Percentiles rank a stretch among this genome's conserved stretches.
These are phyloP conservation scores for Staphylotrichum tortipilum DNA, from an alignment of 495 filamentous ascomycete genomes.

Conservation along the genomic window DNA sequence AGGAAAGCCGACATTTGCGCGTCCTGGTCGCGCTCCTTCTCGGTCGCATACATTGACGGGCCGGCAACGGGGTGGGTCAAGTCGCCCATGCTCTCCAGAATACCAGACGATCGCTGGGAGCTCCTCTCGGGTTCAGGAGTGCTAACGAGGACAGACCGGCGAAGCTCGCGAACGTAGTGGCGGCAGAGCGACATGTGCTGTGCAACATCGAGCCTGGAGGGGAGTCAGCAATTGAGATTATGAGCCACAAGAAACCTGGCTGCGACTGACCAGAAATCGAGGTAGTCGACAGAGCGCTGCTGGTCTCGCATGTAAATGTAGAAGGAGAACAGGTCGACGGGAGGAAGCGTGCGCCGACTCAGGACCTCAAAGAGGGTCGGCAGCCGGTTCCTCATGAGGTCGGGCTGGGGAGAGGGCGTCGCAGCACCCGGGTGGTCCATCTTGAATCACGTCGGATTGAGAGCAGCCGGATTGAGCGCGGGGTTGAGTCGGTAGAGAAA, in stretches of 20 bases:
- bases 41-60: constrained; percentile 38
- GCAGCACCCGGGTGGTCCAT: constrained; percentile 31
- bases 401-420: constrained; percentile 36
- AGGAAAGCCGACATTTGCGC: constrained; percentile 84
- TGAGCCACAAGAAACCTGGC: background rate
- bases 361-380: constrained; percentile 94
- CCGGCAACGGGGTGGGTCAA: constrained; percentile 50
- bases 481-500: too few relatives aligned
- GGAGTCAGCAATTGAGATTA: constrained; percentile 6
- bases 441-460: constrained; percentile 9
- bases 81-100: constrained; percentile 65
- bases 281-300: constrained; percentile 91
- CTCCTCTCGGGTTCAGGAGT: constrained; percentile 85
- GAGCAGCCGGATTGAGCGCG: background rate
- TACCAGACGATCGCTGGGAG: constrained; percentile 73
- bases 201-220: constrained; percentile 93
- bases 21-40: constrained; percentile 61
- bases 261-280: constrained; percentile 83
- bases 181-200: constrained; percentile 98
- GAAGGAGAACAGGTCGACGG: constrained; percentile 95
- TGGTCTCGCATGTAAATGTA: constrained; percentile 99
- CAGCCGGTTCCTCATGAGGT: constrained; percentile 64
- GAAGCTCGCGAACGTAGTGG: constrained; percentile 92
- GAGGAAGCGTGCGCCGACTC: constrained; percentile 79
- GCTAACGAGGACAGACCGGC: constrained; percentile 82